These are phyloP conservation scores for Discostella stelligeroides DNA, from an alignment of 108 stramenopile genomes.

Conservation along the genomic window DNA sequence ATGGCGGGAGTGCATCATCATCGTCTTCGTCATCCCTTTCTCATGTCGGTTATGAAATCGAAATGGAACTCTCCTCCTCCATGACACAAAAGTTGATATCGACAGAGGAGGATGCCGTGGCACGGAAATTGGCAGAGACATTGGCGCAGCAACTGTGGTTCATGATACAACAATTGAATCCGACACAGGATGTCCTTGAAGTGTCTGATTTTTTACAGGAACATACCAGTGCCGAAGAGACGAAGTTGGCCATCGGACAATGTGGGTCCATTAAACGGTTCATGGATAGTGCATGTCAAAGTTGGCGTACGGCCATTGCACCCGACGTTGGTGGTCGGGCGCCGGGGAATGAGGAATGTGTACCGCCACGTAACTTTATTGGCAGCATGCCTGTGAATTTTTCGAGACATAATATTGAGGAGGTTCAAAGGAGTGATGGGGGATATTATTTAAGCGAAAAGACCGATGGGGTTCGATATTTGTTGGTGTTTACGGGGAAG, in stretches of 20 bases:
- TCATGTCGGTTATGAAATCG: conserved; percentile 75
- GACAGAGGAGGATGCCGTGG: conserved; percentile 52
- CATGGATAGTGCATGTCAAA: conserved; percentile 54
- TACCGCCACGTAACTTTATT: conserved; percentile 71
- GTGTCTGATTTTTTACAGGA: conserved; percentile 76
- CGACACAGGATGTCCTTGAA: conserved; percentile 76
- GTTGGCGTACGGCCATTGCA: conserved; percentile 37
- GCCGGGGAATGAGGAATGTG: conserved; percentile 43
- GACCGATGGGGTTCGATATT: conserved; percentile 96
- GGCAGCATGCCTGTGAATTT: conserved; percentile 97
- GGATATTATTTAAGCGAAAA: conserved; percentile 95
- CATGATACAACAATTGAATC: conserved; percentile 78
- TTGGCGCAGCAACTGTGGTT: conserved; percentile 78
- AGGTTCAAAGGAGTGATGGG: conserved; percentile 74
- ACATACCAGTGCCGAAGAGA: conserved; percentile 62
- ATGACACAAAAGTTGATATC: conserved; percentile 65
- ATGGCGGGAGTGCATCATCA: not conserved
- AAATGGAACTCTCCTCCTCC: conserved; percentile 69
- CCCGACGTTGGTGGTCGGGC: conserved; percentile 20
- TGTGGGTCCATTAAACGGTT: conserved; percentile 74
- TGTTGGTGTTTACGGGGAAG: conserved; percentile 89
- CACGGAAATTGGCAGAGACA: conserved; percentile 51
- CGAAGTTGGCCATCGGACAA: conserved; percentile 70
- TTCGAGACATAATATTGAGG: conserved; percentile 90
- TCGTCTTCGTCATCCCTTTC: conserved; percentile 18